phyloP scores from a whole-genome alignment of 1,284 basidiomycete genomes.

The Athelia psychrophila region DNA sequence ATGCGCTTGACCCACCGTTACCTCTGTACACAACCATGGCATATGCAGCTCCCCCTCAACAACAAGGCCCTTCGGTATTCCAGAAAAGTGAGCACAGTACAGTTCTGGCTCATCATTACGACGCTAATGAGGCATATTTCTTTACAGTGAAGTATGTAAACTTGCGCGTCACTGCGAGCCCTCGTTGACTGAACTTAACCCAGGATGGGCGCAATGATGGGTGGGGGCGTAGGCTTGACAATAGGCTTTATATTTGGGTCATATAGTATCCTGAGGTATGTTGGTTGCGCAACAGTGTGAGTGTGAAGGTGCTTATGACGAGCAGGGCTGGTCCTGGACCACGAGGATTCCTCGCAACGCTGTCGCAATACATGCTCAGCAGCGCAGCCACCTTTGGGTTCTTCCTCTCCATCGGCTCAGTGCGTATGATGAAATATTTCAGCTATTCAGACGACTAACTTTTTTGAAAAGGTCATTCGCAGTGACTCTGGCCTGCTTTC shows the following conservation, averaged over 20 bases:
- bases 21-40: constrained; percentile 28
- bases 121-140: constrained; percentile 5
- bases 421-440: constrained; percentile 32
- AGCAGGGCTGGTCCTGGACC: constrained; percentile 83
- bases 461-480: constrained; percentile 84
- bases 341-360: constrained; percentile 80
- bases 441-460: too few relatives aligned
- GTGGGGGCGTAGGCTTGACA: constrained; percentile 87
- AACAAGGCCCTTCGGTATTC: constrained; percentile 63
- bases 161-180: constrained; percentile 3
- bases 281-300: constrained; percentile 4
- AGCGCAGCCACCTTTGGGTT: constrained; percentile 86
- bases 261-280: constrained; percentile 85
- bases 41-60: constrained; percentile 42
- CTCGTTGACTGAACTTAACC: constrained; percentile 6
- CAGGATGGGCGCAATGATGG: constrained; percentile 94
- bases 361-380: constrained; percentile 93
- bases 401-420: constrained; percentile 83
- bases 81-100: constrained; percentile 60
- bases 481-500: constrained; percentile 54
- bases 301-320: constrained; percentile 4
- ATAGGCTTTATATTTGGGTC: constrained; percentile 96
- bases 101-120: neutral
- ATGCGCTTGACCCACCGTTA: neutral
- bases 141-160: constrained; percentile 46